Evolutionary conservation across 257 asterid species (phyloP).

Genomic region (Gardenia jasminoides): DNA sequence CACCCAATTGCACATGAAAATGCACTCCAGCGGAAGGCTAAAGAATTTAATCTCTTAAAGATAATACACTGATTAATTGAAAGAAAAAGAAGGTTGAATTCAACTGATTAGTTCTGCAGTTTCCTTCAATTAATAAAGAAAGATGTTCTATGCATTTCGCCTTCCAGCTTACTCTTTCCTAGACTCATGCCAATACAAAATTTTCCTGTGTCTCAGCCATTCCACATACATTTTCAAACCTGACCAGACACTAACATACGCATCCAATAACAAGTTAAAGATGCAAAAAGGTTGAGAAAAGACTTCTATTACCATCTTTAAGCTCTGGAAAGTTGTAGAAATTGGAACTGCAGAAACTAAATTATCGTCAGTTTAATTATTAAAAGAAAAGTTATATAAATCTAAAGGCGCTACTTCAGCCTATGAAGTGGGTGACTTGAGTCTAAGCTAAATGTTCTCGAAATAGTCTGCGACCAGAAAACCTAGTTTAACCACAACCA

Average conservation of each 20-base stretch:
- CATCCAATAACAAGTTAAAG: background rate
- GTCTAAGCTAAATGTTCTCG: background rate
- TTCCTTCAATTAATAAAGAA: background rate
- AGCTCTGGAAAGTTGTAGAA: background rate
- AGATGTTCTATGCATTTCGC: background rate
- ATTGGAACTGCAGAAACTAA: background rate
- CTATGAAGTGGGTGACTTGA: background rate
- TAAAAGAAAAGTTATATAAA: background rate
- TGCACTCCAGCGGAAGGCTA: background rate
- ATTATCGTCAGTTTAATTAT: background rate
- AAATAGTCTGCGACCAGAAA: background rate
- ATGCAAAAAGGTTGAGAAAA: background rate
- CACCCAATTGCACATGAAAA: constrained; percentile 8
- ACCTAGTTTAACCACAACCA: background rate
- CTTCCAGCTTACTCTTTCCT: background rate
- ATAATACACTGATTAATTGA: background rate
- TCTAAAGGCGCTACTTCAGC: background rate
- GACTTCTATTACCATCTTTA: background rate
- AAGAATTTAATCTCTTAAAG: background rate
- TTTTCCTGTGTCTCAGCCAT: background rate
- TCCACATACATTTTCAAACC: background rate
- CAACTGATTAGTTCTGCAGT: background rate
- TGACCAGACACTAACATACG: background rate
- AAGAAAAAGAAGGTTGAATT: background rate
- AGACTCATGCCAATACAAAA: background rate